Evolutionary conservation across 1,139 yeast species (phyloP).

Genomic region (Yamadazyma pseudoaaseri): DNA sequence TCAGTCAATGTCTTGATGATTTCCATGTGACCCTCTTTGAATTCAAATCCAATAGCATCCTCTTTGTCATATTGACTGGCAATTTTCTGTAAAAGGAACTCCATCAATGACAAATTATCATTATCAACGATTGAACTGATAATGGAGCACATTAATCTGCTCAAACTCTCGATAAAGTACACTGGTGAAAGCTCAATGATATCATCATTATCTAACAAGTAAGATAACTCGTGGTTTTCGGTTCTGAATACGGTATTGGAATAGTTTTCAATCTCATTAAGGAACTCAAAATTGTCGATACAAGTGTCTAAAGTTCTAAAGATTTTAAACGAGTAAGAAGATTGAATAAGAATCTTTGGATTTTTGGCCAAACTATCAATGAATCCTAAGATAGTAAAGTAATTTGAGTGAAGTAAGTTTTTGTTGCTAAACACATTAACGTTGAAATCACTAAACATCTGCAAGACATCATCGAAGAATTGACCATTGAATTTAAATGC

Average conservation of each 20-base stretch:
- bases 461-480: slow-evolving; percentile 26
- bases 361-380: slow-evolving; percentile 40
- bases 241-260: slow-evolving; percentile 25
- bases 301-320: slow-evolving; percentile 36
- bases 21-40: slow-evolving; percentile 25
- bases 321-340: slow-evolving; percentile 28
- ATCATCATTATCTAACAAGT: slow-evolving; percentile 30
- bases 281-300: slow-evolving; percentile 41
- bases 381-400: slow-evolving; percentile 47
- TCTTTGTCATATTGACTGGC: slow-evolving; percentile 22
- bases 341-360: slow-evolving; percentile 31
- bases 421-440: slow-evolving; percentile 22
- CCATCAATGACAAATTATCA: slow-evolving; percentile 25
- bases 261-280: slow-evolving; percentile 37
- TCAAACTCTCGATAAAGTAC: slow-evolving; percentile 42
- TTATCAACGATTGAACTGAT: slow-evolving; percentile 29
- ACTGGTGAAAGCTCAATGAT: slow-evolving; percentile 40
- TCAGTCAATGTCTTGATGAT: slow-evolving; percentile 31
- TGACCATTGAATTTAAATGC: slow-evolving; percentile 29
- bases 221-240: slow-evolving; percentile 19
- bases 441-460: slow-evolving; percentile 30
- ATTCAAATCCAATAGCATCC: slow-evolving; percentile 17
- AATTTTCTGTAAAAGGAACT: slow-evolving; percentile 26
- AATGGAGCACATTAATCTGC: slow-evolving; percentile 38
- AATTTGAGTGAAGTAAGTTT: slow-evolving; percentile 32